A percentile compares a stretch with the other conserved stretches of the same genome.
Conservation (phyloP, 2,329 filamentous ascomycete species). For the Pseudocercospora vitis region DNA sequence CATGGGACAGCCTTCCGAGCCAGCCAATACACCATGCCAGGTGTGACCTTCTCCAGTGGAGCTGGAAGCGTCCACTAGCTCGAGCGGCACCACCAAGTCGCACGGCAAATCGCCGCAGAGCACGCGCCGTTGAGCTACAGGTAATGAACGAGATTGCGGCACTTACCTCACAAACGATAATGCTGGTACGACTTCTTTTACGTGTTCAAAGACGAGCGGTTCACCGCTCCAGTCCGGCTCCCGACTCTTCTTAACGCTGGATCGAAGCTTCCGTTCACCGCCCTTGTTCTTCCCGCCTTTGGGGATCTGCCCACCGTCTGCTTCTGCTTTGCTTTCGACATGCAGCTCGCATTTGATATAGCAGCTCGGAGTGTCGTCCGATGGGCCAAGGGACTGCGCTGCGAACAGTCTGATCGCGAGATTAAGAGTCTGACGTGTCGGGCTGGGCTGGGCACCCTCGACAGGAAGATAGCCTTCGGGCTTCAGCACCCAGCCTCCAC, state of each 20-base stretch:
- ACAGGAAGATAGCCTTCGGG: slow-evolving; percentile 66
- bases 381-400: slow-evolving; percentile 67
- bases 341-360: slow-evolving; percentile 79
- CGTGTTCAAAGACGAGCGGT: slow-evolving; percentile 45
- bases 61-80: slow-evolving; percentile 1
- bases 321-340: slow-evolving; percentile 65
- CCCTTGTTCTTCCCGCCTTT: slow-evolving; percentile 56
- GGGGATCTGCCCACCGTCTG: slow-evolving; percentile 42
- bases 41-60: background rate
- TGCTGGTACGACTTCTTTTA: slow-evolving; percentile 47
- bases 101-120: background rate
- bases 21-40: background rate
- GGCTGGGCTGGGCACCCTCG: slow-evolving; percentile 17
- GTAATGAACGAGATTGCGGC: slow-evolving; percentile 1
- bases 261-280: slow-evolving; percentile 50
- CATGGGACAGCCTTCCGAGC: background rate
- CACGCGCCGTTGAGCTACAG: background rate
- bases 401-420: slow-evolving; percentile 72
- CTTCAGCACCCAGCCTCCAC: slow-evolving; percentile 82
- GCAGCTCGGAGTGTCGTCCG: slow-evolving; percentile 60
- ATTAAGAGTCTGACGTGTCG: slow-evolving; percentile 50
- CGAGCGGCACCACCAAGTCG: background rate
- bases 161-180: slow-evolving; percentile 52
- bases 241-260: slow-evolving; percentile 44
- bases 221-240: slow-evolving; percentile 50